Base-by-base conservation (phyloP, 2,329 filamentous ascomycete genomes). In the Aspergillus eucalypticola region DNA sequence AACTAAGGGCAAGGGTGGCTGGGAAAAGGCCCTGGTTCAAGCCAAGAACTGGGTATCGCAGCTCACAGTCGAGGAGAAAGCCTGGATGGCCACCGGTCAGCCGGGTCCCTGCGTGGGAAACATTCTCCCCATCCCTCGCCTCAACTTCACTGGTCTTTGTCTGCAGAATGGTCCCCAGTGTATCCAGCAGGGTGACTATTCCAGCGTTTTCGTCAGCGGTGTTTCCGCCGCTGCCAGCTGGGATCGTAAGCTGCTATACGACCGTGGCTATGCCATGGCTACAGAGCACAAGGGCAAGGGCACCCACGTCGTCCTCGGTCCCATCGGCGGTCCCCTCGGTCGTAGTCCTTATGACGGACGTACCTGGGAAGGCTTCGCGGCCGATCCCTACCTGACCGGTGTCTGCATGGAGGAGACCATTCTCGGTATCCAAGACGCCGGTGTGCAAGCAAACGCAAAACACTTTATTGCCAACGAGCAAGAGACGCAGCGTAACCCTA, bases 141-240 rank as follows among this genome's bases (percentile, higher is more conserved):
- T 72, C 27, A 68, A 66, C 39, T 73, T 74, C 51, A 66, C 60
- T 13, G 70, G 69, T 21, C 63, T 74, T 15, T 74, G 72, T 52
- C 56, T 74, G 1, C 71, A 73, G 51, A 67, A 74, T 32, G 69
- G 70, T 0, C 72, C 71, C 1, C 56, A 69, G 51, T 89, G 90
- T 21, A 80, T 93, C 19, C 84, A 88, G 6, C 83, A 84, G 15
- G 86, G 87, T 3, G 88, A 91, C 64, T 86, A 90, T 63, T 84
- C 87, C 48, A 91, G 89, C 1, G 88, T 86, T 0, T 93, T 93
- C 66, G 88, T 89, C 1, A 84, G 88, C 13, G 90, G 90, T 38
- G 88, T 92, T 63, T 91, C 88, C 0, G 83, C 82, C 1, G 89
- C 88, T 19, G 87, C 88, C 1, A 75, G 73, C 7, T 88, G 86